Conservation (phyloP, 345 rosid species). For the Pugionium cornutum region DNA sequence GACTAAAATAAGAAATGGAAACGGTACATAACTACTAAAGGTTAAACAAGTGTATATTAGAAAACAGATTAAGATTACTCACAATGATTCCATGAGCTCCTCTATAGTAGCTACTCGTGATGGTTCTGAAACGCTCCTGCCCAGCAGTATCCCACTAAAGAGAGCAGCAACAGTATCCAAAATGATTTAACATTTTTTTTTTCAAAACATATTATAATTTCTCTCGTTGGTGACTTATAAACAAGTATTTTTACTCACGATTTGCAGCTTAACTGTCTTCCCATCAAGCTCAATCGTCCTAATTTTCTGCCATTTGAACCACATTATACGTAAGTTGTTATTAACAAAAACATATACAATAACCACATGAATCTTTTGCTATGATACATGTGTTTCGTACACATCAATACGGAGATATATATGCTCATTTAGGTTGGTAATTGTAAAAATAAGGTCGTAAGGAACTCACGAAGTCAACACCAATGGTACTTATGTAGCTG, state of each 20-base stretch:
- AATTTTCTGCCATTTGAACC: conserved; percentile 51
- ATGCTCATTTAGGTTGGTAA: not conserved
- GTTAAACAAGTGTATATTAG: too few relatives aligned
- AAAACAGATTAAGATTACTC: conserved; percentile 26
- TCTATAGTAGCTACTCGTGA: conserved; percentile 91
- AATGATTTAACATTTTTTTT: not conserved
- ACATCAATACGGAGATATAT: too few relatives aligned
- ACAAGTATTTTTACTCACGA: conserved; percentile 40
- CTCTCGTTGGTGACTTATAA: not conserved
- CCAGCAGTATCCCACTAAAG: conserved; percentile 93
- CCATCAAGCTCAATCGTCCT: conserved; percentile 78
- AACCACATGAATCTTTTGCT: not conserved
- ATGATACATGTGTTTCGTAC: not conserved
- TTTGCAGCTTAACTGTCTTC: conserved; percentile 77
- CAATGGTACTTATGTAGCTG: conserved; percentile 80
- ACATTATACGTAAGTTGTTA: conserved; percentile 10
- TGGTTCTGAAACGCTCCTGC: conserved; percentile 87
- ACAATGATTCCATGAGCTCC: conserved; percentile 94
- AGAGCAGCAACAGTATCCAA: conserved; percentile 13
- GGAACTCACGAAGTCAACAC: conserved; percentile 77
- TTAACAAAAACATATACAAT: conserved; percentile 3
- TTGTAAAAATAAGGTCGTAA: not conserved
- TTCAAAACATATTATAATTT: not conserved
- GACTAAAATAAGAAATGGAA: not conserved
- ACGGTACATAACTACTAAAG: not conserved